Conservation (phyloP, 192 early-diverging fungal species). For the Coemansia sp. region DNA sequence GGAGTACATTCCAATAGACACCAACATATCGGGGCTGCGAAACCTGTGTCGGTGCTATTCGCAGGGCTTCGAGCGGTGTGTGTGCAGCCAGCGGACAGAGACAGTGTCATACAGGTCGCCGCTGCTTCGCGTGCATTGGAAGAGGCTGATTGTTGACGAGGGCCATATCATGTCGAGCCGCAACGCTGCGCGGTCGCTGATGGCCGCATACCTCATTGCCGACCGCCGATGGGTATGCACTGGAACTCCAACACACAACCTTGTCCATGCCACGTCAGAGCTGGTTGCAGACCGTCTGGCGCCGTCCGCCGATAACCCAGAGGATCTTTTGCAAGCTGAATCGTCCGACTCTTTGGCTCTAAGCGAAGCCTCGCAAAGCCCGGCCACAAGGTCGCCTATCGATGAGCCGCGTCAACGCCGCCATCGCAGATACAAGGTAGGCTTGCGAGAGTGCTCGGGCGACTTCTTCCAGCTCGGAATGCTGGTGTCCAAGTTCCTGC, state of each 20-base stretch:
- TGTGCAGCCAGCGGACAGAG: slow-evolving; percentile 18
- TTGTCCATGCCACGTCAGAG: slow-evolving; percentile 58
- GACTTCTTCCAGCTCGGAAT: slow-evolving; percentile 61
- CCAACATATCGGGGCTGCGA: slow-evolving; percentile 44
- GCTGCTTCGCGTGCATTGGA: slow-evolving; percentile 73
- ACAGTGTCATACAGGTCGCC: slow-evolving; percentile 59
- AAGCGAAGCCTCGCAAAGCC: background rate
- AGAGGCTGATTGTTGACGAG: slow-evolving; percentile 82
- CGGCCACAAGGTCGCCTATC: background rate
- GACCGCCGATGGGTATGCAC: slow-evolving; percentile 76
- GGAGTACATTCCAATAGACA: slow-evolving; percentile 59
- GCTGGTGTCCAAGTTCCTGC: slow-evolving; percentile 63
- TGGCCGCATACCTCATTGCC: slow-evolving; percentile 63
- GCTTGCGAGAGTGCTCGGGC: slow-evolving; percentile 26
- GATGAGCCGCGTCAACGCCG: background rate
- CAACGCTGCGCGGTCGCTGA: slow-evolving; percentile 48
- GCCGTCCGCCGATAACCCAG: background rate
- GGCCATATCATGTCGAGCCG: slow-evolving; percentile 71
- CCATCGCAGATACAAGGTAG: slow-evolving; percentile 17
- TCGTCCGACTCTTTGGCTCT: background rate
- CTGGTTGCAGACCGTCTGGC: slow-evolving; percentile 8
- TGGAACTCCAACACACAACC: slow-evolving; percentile 68
- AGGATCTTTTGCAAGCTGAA: background rate
- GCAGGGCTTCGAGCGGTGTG: slow-evolving; percentile 17
- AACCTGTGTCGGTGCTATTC: slow-evolving; percentile 45